Percentiles rank a stretch among this genome's conserved stretches.
phyloP scores from a whole-genome alignment of 768 basidiomycete genomes.

The Boletus insuetus region DNA sequence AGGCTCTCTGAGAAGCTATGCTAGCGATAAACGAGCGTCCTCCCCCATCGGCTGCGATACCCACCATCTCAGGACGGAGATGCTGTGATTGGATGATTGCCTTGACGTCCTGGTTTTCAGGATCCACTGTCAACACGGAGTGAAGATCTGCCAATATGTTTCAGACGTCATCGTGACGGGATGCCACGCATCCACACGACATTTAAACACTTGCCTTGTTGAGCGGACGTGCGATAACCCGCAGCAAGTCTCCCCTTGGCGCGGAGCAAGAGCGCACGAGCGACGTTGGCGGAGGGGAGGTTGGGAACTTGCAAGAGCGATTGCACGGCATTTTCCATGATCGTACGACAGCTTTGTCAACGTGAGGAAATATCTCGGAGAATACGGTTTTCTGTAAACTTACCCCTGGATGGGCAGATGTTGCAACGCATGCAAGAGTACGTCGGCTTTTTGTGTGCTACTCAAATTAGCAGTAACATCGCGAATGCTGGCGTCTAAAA shows the following conservation, averaged over 20 bases:
- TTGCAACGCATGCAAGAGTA: slow-evolving; percentile 78
- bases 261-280: slow-evolving; percentile 61
- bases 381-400: slow-evolving; percentile 17
- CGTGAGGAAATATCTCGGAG: slow-evolving; percentile 5
- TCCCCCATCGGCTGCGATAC: slow-evolving; percentile 1
- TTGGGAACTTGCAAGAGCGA: slow-evolving; percentile 61
- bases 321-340: slow-evolving; percentile 74
- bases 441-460: slow-evolving; percentile 66
- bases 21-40: neutral
- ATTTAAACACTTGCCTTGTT: slow-evolving; percentile 49
- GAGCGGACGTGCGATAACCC: slow-evolving; percentile 58
- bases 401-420: slow-evolving; percentile 73
- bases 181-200: neutral
- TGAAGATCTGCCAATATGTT: slow-evolving; percentile 50
- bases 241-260: slow-evolving; percentile 64
- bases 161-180: slow-evolving; percentile 1
- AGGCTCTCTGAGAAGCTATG: slow-evolving; percentile 35
- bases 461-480: slow-evolving; percentile 58
- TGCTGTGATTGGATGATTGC: slow-evolving; percentile 51
- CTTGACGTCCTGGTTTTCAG: slow-evolving; percentile 68
- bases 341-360: slow-evolving; percentile 45
- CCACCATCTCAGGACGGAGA: slow-evolving; percentile 57
- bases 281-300: slow-evolving; percentile 47
- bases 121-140: slow-evolving; percentile 60
- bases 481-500: slow-evolving; percentile 72